phyloP scores from a whole-genome alignment of 2,329 filamentous ascomycete species.

The Pestalotiopsis sp. region DNA sequence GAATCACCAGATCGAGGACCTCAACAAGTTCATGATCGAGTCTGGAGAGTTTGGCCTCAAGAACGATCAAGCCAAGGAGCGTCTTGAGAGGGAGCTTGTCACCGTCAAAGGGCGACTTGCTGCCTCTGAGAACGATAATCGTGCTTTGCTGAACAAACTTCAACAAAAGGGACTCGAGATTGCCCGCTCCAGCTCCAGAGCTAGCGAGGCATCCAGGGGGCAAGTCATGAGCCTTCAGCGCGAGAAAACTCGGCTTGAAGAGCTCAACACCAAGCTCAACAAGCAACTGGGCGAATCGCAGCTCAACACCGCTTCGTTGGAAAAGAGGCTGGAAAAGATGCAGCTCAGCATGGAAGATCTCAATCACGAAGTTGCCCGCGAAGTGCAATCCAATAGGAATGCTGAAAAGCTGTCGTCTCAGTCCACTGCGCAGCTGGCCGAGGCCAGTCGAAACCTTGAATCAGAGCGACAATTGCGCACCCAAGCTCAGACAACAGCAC shows the following conservation, averaged over 20 bases:
- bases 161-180: slow-evolving; percentile 98
- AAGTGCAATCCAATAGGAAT: slow-evolving; percentile 85
- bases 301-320: slow-evolving; percentile 75
- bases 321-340: slow-evolving; percentile 94
- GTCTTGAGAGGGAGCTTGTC: slow-evolving; percentile 85
- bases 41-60: slow-evolving; percentile 87
- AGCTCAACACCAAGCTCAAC: slow-evolving; percentile 76
- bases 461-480: slow-evolving; percentile 82
- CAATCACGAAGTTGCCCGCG: slow-evolving; percentile 85
- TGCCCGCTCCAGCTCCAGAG: slow-evolving; percentile 82
- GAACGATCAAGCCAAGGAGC: slow-evolving; percentile 92
- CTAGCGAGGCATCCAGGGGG: slow-evolving; percentile 77
- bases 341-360: slow-evolving; percentile 86
- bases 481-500: slow-evolving; percentile 83
- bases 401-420: slow-evolving; percentile 86
- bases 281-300: slow-evolving; percentile 87
- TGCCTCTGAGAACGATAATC: slow-evolving; percentile 95
- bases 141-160: slow-evolving; percentile 91
- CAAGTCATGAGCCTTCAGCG: slow-evolving; percentile 75
- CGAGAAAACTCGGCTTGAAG: slow-evolving; percentile 81
- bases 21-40: slow-evolving; percentile 84
- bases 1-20: slow-evolving; percentile 76
- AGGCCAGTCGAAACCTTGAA: slow-evolving; percentile 85
- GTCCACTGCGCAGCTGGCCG: slow-evolving; percentile 79
- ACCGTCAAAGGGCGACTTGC: slow-evolving; percentile 87